A percentile compares a stretch with the other conserved stretches of the same genome.
Conservation (phyloP, 2,329 filamentous ascomycete species). For the Fusarium zealandicum region DNA sequence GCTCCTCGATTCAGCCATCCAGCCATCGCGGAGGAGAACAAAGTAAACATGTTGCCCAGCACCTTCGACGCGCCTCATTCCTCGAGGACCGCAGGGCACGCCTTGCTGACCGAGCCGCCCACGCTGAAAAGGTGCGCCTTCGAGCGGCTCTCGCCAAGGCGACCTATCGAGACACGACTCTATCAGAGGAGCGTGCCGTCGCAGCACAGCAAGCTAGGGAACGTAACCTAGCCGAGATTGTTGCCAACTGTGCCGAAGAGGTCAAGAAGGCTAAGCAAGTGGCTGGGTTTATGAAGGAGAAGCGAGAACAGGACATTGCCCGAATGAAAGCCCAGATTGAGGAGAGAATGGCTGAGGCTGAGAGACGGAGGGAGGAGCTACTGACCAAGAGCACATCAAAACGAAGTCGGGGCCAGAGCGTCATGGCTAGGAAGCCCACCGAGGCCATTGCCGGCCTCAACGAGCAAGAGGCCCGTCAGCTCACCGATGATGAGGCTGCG, state of each 20-base stretch:
- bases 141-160: slow-evolving; percentile 78
- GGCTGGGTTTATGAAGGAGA: slow-evolving; percentile 83
- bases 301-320: slow-evolving; percentile 75
- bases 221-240: slow-evolving; percentile 82
- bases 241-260: slow-evolving; percentile 81
- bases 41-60: slow-evolving; percentile 80
- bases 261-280: slow-evolving; percentile 83
- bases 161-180: slow-evolving; percentile 66
- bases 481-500: slow-evolving; percentile 69
- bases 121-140: slow-evolving; percentile 83
- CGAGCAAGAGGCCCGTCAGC: slow-evolving; percentile 53
- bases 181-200: slow-evolving; percentile 77
- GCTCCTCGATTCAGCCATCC: slow-evolving; percentile 64
- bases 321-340: slow-evolving; percentile 78
- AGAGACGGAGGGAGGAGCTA: slow-evolving; percentile 72
- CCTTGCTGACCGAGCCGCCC: slow-evolving; percentile 79
- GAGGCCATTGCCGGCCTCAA: slow-evolving; percentile 57
- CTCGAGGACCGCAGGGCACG: slow-evolving; percentile 82
- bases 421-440: slow-evolving; percentile 58
- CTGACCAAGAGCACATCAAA: slow-evolving; percentile 61
- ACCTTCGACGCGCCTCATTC: slow-evolving; percentile 80
- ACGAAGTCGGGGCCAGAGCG: slow-evolving; percentile 62
- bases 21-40: slow-evolving; percentile 64
- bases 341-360: slow-evolving; percentile 79
- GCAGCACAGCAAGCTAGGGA: slow-evolving; percentile 81